phyloP scores from a whole-genome alignment of 495 filamentous ascomycete species.

The Achaetomiella virescens region DNA sequence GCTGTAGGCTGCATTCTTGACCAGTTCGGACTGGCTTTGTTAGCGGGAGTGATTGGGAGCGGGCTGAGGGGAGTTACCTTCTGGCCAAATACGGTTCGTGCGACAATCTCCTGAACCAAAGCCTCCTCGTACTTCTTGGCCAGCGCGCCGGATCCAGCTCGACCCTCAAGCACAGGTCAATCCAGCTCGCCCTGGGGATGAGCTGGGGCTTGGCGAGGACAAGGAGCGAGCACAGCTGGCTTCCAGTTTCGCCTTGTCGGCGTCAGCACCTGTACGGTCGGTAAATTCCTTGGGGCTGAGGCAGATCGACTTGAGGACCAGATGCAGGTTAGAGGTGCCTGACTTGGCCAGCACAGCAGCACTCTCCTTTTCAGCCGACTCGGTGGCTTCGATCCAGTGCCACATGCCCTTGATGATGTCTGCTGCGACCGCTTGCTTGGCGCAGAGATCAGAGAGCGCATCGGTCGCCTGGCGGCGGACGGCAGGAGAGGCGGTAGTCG shows the following conservation, averaged over 20 bases:
- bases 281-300: slow-evolving; percentile 39
- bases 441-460: slow-evolving; percentile 54
- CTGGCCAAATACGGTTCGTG: slow-evolving; percentile 40
- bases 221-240: slow-evolving; percentile 65
- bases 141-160: slow-evolving; percentile 77
- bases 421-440: slow-evolving; percentile 46
- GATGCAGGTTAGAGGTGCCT: slow-evolving; percentile 51
- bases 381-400: slow-evolving; percentile 66
- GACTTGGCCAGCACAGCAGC: slow-evolving; percentile 63
- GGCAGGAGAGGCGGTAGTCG: slow-evolving; percentile 47
- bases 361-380: slow-evolving; percentile 68
- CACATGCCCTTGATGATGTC: slow-evolving; percentile 67
- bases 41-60: not conserved
- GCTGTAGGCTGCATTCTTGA: slow-evolving; percentile 65
- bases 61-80: slow-evolving; percentile 32
- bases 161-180: slow-evolving; percentile 71
- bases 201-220: slow-evolving; percentile 73
- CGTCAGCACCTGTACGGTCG: slow-evolving; percentile 30
- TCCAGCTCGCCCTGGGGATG: slow-evolving; percentile 77
- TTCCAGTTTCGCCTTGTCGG: slow-evolving; percentile 44
- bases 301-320: slow-evolving; percentile 68
- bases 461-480: slow-evolving; percentile 54
- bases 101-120: slow-evolving; percentile 44
- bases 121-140: slow-evolving; percentile 47
- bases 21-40: slow-evolving; percentile 34